Conservation (phyloP, 306 rosid species). For the Castanospermum australe region DNA sequence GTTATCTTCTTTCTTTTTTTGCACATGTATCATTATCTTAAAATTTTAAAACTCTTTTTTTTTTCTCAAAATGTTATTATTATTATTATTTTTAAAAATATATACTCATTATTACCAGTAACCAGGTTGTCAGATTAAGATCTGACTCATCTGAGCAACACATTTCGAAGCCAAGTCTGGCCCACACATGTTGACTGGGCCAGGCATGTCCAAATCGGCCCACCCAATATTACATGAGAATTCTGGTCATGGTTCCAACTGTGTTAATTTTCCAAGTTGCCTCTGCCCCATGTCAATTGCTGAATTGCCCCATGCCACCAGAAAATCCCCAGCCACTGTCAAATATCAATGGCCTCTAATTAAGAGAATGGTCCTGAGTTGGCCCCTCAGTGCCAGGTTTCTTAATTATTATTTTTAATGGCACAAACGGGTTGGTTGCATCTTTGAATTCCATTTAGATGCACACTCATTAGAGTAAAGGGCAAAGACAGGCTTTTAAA, state of each 20-base stretch:
- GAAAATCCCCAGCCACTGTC: too few relatives aligned
- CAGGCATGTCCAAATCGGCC: not conserved
- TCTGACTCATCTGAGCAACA: not conserved
- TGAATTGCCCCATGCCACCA: conserved; percentile 7
- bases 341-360: not conserved
- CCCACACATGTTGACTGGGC: conserved; percentile 35
- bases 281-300: conserved; percentile 13
- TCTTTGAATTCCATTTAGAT: not conserved
- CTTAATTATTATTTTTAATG: not conserved
- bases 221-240: not conserved
- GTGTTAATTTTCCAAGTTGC: conserved; percentile 3
- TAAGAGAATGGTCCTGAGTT: not conserved
- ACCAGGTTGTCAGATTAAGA: not conserved
- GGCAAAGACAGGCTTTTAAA: too few relatives aligned
- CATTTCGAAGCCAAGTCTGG: not conserved
- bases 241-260: not conserved
- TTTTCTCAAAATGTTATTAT: too few relatives aligned
- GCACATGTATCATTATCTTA: too few relatives aligned
- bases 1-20: not conserved
- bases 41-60: too few relatives aligned
- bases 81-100: not conserved
- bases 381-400: not conserved
- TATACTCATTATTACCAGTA: not conserved
- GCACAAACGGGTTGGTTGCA: not conserved
- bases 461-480: not conserved